Evolutionary conservation across 75 land plant genomes (phyloP).

Genomic region (Cryptomeria japonica): DNA sequence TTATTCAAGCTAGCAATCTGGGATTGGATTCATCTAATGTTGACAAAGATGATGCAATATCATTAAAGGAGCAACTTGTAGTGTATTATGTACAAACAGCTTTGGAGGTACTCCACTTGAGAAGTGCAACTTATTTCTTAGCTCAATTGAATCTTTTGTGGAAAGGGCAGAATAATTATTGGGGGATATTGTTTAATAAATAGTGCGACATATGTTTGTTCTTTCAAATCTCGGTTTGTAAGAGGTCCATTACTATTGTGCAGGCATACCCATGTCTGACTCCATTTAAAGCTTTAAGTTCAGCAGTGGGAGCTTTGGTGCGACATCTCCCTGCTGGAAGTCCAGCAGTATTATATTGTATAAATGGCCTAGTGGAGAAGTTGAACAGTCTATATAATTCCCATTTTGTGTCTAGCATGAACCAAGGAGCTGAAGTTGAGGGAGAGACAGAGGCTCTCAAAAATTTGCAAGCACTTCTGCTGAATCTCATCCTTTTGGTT

Average conservation of each 20-base stretch:
- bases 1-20: constrained; percentile 36
- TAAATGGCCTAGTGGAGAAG: constrained; percentile 61
- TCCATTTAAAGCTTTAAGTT: constrained; percentile 77
- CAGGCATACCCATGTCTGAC: constrained; percentile 81
- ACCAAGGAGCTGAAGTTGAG: constrained; percentile 39
- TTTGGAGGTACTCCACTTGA: constrained; percentile 56
- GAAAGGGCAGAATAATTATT: not conserved
- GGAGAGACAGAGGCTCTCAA: constrained; percentile 58
- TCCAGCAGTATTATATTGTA: constrained; percentile 73
- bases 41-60: constrained; percentile 32
- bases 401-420: constrained; percentile 12
- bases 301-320: constrained; percentile 81
- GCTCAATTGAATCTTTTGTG: not conserved
- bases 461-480: constrained; percentile 65
- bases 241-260: constrained; percentile 8
- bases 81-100: constrained; percentile 77
- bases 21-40: constrained; percentile 29
- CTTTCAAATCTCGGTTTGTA: not conserved
- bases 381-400: constrained; percentile 29
- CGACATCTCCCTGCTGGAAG: constrained; percentile 90
- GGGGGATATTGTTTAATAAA: not conserved
- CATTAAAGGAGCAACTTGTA: constrained; percentile 77
- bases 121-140: not conserved
- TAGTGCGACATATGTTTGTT: not conserved
- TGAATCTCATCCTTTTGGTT: constrained; percentile 71